Evolutionary conservation across 306 rosid genomes (phyloP), one percentile per base, ranked within the genome.

Genomic region (Canavalia ensiformis): DNA sequence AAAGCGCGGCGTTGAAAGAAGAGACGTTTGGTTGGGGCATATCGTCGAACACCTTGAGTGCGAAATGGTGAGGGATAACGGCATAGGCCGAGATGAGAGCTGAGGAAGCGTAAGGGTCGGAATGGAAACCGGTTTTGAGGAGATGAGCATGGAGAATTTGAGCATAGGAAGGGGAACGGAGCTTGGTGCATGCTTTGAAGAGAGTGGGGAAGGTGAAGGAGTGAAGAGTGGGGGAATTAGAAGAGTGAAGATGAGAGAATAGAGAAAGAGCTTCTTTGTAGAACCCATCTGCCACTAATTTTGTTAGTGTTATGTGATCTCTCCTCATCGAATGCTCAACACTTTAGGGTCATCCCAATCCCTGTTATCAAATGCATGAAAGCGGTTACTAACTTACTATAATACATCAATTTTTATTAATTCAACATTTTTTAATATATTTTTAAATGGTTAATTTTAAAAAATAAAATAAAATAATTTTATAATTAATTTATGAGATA

Each of bases 121-220:
- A 74, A 1, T 42, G 72, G 76, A 92, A 85, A 6, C 97, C 94
- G 9, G 88, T 84, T 78, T 91, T 90, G 82, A 91, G 45, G 72
- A 91, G 67, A 83, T 82, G 91, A 87, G 91, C 52, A 31, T 91
- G 97, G 6, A 89, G 76, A 73, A 78, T 86, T 78, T 86, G 87
- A n/a, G 88, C 84, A 0, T 80, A 83, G 45, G 68, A 57, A 46
- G 74, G 50, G 6, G 78, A 76, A 50, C 64, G 34, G 60, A 88
- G 91, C 44, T 85, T 88, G 72, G 89, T 87, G 34, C 90, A 91
- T 47, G 97, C 97, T 89, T 92, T 94, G 83, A 94, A 80, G 68
- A 90, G 93, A 79, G 94, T 60, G 47, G 93, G 92, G 72, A 92
- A 83, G n/a, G 84, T 82, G 86, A 88, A 94, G 44, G 82, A 81